Evolutionary conservation across 1,139 yeast genomes (phyloP).

Genomic region (Taphrina pruni): DNA sequence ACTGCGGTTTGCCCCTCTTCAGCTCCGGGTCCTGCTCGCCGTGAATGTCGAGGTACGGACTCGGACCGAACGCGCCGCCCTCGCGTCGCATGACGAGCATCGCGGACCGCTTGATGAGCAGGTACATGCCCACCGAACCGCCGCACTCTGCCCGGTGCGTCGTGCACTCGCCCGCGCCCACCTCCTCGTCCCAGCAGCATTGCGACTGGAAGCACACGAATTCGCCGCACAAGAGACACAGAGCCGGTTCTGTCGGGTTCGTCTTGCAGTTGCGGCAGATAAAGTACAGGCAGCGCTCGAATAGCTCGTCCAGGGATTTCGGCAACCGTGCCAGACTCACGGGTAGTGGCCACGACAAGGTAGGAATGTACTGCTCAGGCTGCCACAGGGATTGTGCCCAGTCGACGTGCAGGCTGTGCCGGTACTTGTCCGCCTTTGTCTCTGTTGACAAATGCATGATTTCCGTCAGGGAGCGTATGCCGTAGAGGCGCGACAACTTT

Average conservation of each 20-base stretch:
- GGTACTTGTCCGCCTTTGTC: background rate
- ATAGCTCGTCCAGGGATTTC: conserved; percentile 41
- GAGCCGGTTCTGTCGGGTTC: conserved; percentile 74
- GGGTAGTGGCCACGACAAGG: conserved; percentile 28
- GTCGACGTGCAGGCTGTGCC: background rate
- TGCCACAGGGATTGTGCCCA: background rate
- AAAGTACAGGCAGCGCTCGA: conserved; percentile 33
- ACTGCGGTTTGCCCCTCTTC: conserved; percentile 73
- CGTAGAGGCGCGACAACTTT: conserved; percentile 61
- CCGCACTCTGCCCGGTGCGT: conserved; percentile 54
- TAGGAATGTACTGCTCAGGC: background rate
- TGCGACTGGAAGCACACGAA: conserved; percentile 68
- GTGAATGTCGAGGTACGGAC: conserved; percentile 85
- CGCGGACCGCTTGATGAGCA: conserved; percentile 78
- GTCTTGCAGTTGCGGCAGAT: conserved; percentile 51
- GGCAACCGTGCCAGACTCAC: conserved; percentile 43
- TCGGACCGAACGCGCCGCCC: conserved; percentile 78
- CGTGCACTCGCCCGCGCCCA: conserved; percentile 44
- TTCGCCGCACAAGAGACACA: conserved; percentile 82
- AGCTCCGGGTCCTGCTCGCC: conserved; percentile 84
- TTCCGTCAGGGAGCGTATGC: conserved; percentile 56
- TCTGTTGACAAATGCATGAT: conserved; percentile 43
- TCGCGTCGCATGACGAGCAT: conserved; percentile 62
- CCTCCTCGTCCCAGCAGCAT: conserved; percentile 55
- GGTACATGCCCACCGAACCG: conserved; percentile 73